phyloP scores from a whole-genome alignment of 179 eudicot species.

The Vitellaria paradoxa region DNA sequence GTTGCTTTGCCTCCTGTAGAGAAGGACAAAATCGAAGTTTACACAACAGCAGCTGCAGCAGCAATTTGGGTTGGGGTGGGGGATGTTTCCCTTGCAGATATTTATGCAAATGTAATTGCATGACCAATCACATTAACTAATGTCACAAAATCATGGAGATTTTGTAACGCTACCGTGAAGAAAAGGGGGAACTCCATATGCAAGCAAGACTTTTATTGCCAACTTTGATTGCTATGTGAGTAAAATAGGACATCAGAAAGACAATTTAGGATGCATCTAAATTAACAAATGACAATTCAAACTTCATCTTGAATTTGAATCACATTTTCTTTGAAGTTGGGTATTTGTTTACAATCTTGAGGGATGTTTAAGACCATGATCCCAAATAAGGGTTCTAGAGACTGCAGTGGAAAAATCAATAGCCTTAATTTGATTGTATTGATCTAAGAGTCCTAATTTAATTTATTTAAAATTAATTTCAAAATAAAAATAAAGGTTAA shows the following conservation, averaged over 20 bases:
- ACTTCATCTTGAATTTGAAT: not conserved
- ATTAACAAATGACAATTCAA: not conserved
- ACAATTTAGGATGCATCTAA: not conserved
- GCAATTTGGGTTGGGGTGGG: not conserved
- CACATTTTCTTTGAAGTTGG: not conserved
- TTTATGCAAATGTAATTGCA: not conserved
- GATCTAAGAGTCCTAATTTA: too few species aligned
- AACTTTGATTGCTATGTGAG: not conserved
- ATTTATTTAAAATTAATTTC: too few species aligned
- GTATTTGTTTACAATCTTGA: not conserved
- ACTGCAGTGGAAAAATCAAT: too few species aligned
- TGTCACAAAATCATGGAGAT: not conserved
- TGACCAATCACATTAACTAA: not conserved
- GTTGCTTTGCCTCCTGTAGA: slow-evolving; percentile 77
- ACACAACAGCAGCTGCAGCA: not conserved
- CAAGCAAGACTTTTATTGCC: too few species aligned
- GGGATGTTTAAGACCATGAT: not conserved
- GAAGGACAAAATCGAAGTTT: not conserved
- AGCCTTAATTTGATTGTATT: too few species aligned
- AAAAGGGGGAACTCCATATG: too few species aligned
- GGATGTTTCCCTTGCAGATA: not conserved
- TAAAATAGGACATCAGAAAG: not conserved
- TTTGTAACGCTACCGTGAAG: not conserved
- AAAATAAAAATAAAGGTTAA: too few species aligned
- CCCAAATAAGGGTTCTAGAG: not conserved